Base-by-base conservation (phyloP, 768 basidiomycete genomes). In the Boletus sp. region DNA sequence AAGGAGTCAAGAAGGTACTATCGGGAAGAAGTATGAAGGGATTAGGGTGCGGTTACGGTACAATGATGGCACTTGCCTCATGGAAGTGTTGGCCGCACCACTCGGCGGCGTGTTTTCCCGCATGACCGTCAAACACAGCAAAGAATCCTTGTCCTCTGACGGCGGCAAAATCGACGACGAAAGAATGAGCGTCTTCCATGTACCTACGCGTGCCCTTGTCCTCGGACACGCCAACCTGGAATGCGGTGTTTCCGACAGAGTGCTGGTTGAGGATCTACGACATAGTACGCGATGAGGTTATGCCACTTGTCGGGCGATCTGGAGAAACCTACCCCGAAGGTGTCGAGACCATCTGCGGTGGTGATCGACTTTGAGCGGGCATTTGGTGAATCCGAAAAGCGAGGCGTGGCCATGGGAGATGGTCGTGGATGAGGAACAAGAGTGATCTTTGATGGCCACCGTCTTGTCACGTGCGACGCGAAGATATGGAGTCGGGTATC, bases 1-100 rank as follows among this genome's bases (percentile, higher is more conserved):
- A 96, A 75, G n/a, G 83, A 79, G 17, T 85, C 75, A 37, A 95
- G 80, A 49, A 96, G 80, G 68, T 82, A 82, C 84, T 83, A 61
- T 45, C 55, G 41, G 17, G 32, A 47, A 37, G 28, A 52, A 49
- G 54, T 28, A 62, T 18, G 46, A 56, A 47, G 56, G 57, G 28
- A 32, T 65, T 36, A 52, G 47, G 54, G 20, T 46, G 52, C 30
- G 24, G 35, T 42, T 20, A 46, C 33, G 15, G 29, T 51, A 42
- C 6, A 18, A 42, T 20, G 24, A 35, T 37, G 30, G 35, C 9
- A 52, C 67, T 56, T 69, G 88, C 94, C 79, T 94, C 86, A 68
- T 98, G 94, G 75, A 99, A 99, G 71, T 98, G 87, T 64, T 82
- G 79, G 42, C 97, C 97, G 73, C 97, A 98, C 95, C 96, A 98